Evolutionary conservation across 2,329 filamentous ascomycete genomes (phyloP).

Genomic region (Chaetomiaceae sp.): DNA sequence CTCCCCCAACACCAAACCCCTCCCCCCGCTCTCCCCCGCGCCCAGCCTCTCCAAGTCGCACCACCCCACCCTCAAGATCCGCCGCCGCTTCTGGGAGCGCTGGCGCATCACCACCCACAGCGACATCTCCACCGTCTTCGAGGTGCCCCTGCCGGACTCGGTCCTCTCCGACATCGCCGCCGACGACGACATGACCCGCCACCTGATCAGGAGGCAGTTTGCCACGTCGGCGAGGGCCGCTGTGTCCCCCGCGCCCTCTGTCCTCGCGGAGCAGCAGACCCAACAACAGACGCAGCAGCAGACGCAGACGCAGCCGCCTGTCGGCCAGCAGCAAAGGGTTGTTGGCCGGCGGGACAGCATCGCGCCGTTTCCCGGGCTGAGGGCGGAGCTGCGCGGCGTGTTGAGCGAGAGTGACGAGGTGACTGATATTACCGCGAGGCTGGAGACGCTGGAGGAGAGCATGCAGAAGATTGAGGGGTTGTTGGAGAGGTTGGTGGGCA

Average conservation of each 20-base stretch:
- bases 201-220: slow-evolving; percentile 55
- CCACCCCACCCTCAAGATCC: slow-evolving; percentile 3
- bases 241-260: not conserved
- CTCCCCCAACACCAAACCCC: slow-evolving; percentile 37
- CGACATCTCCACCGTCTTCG: slow-evolving; percentile 68
- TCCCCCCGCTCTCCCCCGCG: slow-evolving; percentile 5
- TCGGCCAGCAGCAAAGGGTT: slow-evolving; percentile 15
- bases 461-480: slow-evolving; percentile 36
- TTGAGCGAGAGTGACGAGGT: slow-evolving; percentile 44
- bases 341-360: slow-evolving; percentile 51
- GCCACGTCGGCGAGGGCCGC: not conserved
- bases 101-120: slow-evolving; percentile 66
- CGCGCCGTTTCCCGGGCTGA: slow-evolving; percentile 46
- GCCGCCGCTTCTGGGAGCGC: slow-evolving; percentile 57
- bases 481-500: slow-evolving; percentile 26
- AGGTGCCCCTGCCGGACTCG: slow-evolving; percentile 61
- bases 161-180: slow-evolving; percentile 53
- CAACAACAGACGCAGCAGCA: not conserved
- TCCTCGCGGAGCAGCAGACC: not conserved
- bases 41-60: slow-evolving; percentile 4
- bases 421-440: slow-evolving; percentile 39
- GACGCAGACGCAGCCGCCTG: not conserved
- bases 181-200: slow-evolving; percentile 54
- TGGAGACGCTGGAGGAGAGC: slow-evolving; percentile 47
- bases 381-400: slow-evolving; percentile 46